Evolutionary conservation across 2,329 filamentous ascomycete genomes (phyloP), one percentile per base, ranked within the genome.

Genomic region (Penicillium sp.): DNA sequence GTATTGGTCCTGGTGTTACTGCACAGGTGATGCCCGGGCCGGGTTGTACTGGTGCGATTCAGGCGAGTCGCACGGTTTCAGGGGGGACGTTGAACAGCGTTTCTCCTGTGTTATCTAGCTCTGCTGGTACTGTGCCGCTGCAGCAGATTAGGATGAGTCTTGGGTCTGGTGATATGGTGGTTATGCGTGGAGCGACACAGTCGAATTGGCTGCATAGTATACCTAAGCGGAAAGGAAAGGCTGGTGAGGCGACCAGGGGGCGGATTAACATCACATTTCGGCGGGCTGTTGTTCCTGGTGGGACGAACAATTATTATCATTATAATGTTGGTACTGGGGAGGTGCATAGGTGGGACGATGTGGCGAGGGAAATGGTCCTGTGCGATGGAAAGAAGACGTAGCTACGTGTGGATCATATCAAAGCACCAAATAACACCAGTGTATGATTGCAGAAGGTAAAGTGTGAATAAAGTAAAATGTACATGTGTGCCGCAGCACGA

Each of bases 221-320:
- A 38, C 89, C 89, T 0, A 92, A 92, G 70, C 75, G 89, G 18
- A 85, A 82, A 36, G 85, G 85, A 2, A 83, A 80, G 7, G 36
- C 16, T 11, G 51, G 55, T 13, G 79, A 80, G 68, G 83, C 82
- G 41, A 85, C 87, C 29, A 82, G 84, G 23, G 84, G 84, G 2
- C 76, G 85, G 44, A 86, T 88, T 62, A 93, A 93, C 66, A 91
- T 93, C 59, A 93, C 90, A 0, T 90, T 92, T 67, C 77, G 89
- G 27, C 81, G 80, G 61, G 89, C 87, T 19, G 79, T 90, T 77
- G 79, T 88, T 19, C 87, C 81, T 61, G 87, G 77, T 3, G 89
- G 88, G 1, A 92, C 88, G 27, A 86, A 90, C 64, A 93, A 93
- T 70, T 92, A 93, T 70, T 91, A 93, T 70, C 83, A 85, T 66